Evolutionary conservation across 192 early-diverging fungal genomes (phyloP).

Genomic region (Lobosporangium transversale): DNA sequence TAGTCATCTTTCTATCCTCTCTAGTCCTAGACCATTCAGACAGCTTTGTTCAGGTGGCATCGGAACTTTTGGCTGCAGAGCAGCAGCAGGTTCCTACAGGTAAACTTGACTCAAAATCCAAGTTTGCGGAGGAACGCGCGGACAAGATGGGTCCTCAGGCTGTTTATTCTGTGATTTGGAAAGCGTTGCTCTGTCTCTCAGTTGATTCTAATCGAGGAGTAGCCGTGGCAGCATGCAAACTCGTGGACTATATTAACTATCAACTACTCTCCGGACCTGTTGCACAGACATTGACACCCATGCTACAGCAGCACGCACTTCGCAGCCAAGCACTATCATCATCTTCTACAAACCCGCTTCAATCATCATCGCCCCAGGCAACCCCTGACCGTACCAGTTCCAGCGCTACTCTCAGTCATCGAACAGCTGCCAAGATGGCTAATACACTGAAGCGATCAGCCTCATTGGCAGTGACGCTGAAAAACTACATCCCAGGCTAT

Average conservation of each 20-base stretch:
- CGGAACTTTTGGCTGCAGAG: conserved; percentile 57
- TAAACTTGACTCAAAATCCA: conserved; percentile 44
- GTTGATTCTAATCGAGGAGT: conserved; percentile 87
- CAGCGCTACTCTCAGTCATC: conserved; percentile 25
- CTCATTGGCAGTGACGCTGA: conserved; percentile 51
- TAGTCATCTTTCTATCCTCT: conserved; percentile 79
- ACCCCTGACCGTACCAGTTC: conserved; percentile 24
- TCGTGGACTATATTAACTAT: conserved; percentile 78
- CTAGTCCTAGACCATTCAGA: conserved; percentile 75
- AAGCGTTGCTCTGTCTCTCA: conserved; percentile 82
- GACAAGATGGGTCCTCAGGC: conserved; percentile 46
- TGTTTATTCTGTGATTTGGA: conserved; percentile 79
- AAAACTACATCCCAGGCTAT: conserved; percentile 48
- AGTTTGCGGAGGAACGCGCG: conserved; percentile 14
- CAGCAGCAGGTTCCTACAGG: conserved; percentile 51
- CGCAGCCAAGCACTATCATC: conserved; percentile 20
- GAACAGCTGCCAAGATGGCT: conserved; percentile 44
- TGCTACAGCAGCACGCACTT: conserved; percentile 29
- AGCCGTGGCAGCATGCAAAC: conserved; percentile 67
- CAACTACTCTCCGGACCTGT: conserved; percentile 52
- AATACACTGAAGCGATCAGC: conserved; percentile 55
- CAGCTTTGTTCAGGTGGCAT: conserved; percentile 73
- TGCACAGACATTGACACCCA: conserved; percentile 18
- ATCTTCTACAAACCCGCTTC: conserved; percentile 24
- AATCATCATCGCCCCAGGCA: conserved; percentile 25